Base-by-base conservation (phyloP, 108 stramenopile genomes). In the Cyclostephanos tholiformis region DNA sequence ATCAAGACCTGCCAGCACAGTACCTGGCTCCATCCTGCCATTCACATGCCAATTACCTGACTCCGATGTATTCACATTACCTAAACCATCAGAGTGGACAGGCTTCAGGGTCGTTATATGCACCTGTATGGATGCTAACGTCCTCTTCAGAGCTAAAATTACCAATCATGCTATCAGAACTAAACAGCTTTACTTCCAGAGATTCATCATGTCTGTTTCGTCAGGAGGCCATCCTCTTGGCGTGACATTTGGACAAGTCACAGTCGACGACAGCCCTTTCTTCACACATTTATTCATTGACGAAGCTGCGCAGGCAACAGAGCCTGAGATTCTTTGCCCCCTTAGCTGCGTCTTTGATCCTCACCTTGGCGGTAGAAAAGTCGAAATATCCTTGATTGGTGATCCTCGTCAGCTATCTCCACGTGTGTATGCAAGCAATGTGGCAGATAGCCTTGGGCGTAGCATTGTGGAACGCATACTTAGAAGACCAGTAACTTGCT, bases 301-400 rank as follows among this genome's bases (percentile, higher is more conserved):
- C 46, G 91, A 92, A 64, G 87, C 91, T 19, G 87, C 88, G 0
- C 88, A 92, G 82, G 91, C 91, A n/a, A 89, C 84, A 12, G 91
- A 92, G 58, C 87, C 91, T 16, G 91, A 92, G 65, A 71, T 77
- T 11, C 52, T 88, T 13, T 81, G 86, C 57, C 88, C 91, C 6
- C 27, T 92, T 22, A 85, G 84, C 29, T 82, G 86, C 38, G 91
- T 92, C n/a, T 74, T 88, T 9, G 88, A 91, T 72, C 84, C 86
- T 63, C 39, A 55, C 46, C 75, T 80, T 11, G 86, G 82, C 12
- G 70, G 60, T 14, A 65, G 55, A 35, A 88, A 88, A 51, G 86
- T 75, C 14, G 91, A 92, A 65, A 82, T 92, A 46, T 87, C 77
- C 5, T 50, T 92, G 25, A 63, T 84, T 67, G 91, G 91, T 19